These are phyloP conservation scores for Dionaea muscipula DNA, from an alignment of 179 eudicot species.

Conservation along the genomic window DNA sequence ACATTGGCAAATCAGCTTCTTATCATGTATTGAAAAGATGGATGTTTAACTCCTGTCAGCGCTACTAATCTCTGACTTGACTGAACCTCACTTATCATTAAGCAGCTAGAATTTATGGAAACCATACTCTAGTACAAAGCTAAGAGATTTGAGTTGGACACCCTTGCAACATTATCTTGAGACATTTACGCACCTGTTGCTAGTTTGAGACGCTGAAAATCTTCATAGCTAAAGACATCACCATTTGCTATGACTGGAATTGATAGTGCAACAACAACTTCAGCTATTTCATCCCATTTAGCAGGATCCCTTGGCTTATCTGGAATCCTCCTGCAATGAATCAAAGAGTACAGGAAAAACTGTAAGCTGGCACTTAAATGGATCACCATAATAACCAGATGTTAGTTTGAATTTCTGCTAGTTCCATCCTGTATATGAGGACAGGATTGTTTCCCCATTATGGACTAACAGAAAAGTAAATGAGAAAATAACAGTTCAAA, in stretches of 20 bases:
- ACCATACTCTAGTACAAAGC: too few relatives aligned
- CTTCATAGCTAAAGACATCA: slow-evolving; percentile 75
- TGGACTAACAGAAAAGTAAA: too few relatives aligned
- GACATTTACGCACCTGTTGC: slow-evolving; percentile 41
- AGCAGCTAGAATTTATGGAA: background rate
- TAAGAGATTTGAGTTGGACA: too few relatives aligned
- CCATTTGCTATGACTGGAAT: slow-evolving; percentile 91
- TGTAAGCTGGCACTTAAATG: background rate
- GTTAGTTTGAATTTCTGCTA: too few relatives aligned
- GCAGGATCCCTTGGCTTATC: slow-evolving; percentile 97
- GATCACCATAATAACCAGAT: background rate
- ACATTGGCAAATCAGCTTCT: too few relatives aligned
- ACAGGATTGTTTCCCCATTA: too few relatives aligned
- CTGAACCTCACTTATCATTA: background rate
- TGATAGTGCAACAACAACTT: slow-evolving; percentile 70
- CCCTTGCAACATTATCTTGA: too few relatives aligned
- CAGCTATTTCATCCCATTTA: slow-evolving; percentile 84
- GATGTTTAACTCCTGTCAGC: too few relatives aligned
- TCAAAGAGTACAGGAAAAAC: slow-evolving; percentile 5
- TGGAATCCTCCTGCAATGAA: slow-evolving; percentile 48
- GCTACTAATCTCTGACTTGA: too few relatives aligned
- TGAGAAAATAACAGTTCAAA: too few relatives aligned
- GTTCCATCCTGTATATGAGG: too few relatives aligned
- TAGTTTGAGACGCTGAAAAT: slow-evolving; percentile 47
- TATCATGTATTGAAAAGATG: too few relatives aligned